These are phyloP conservation scores for Pythium rhizo-oryzae DNA, from an alignment of 352 stramenopile species.

Conservation along the genomic window DNA sequence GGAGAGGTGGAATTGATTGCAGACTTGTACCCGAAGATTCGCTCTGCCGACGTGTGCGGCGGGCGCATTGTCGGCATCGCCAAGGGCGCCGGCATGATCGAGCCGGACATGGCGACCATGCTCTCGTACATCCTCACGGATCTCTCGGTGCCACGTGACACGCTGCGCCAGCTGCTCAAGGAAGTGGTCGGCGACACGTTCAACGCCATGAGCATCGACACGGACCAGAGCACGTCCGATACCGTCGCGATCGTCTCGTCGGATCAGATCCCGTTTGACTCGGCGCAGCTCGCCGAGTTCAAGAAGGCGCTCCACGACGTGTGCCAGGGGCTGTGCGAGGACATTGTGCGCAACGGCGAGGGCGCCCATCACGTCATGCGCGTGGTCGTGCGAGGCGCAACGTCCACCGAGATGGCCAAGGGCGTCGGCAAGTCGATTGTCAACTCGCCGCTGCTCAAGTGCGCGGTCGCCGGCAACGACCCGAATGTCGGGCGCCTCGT, in stretches of 20 bases:
- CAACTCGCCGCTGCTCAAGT: constrained; percentile 98
- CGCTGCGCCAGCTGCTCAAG: constrained; percentile 74
- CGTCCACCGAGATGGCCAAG: constrained; percentile 78
- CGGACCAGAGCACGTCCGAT: constrained; percentile 98
- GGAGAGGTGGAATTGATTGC: background rate
- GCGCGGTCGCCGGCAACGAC: constrained; percentile 97
- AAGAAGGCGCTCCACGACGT: constrained; percentile 92
- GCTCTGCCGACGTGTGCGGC: constrained; percentile 77
- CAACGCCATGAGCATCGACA: constrained; percentile 97
- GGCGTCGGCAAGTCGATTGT: constrained; percentile 92
- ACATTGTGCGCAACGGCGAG: constrained; percentile 99
- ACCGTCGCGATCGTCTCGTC: constrained; percentile 96
- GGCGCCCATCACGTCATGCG: constrained; percentile 98
- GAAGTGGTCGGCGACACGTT: constrained; percentile 89
- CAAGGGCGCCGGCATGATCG: constrained; percentile 99
- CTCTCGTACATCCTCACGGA: constrained; percentile 90
- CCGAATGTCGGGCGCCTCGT: constrained; percentile 98
- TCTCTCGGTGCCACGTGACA: constrained; percentile 78
- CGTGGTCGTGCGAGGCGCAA: constrained; percentile 89
- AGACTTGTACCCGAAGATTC: constrained; percentile 92
- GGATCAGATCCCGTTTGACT: constrained; percentile 90
- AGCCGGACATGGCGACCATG: constrained; percentile 97
- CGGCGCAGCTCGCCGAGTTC: constrained; percentile 88
- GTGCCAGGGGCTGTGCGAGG: constrained; percentile 93
- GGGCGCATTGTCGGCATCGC: constrained; percentile 96